A percentile compares a stretch with the other conserved stretches of the same genome.
phyloP scores from a whole-genome alignment of 345 rosid species.

The Citrus sp. region DNA sequence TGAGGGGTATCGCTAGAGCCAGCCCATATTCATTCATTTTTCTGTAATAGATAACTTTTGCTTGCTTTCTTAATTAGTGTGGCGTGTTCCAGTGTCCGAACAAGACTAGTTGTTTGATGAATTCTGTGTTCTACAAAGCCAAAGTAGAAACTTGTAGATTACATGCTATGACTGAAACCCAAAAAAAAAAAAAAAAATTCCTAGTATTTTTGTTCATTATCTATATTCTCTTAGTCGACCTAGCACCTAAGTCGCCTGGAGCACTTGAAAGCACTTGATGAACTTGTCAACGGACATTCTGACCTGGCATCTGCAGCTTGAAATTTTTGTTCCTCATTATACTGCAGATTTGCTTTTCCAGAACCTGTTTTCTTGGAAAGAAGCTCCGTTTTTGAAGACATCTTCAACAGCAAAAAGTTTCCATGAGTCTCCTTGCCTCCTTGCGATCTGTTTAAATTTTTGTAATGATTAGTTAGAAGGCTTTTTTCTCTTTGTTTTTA shows the following conservation, averaged over 20 bases:
- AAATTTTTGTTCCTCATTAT: slow-evolving; percentile 38
- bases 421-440: slow-evolving; percentile 43
- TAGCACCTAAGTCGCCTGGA: slow-evolving; percentile 30
- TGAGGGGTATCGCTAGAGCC: background rate
- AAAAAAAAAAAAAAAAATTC: background rate
- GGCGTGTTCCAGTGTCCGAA: background rate
- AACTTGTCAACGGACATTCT: slow-evolving; percentile 42
- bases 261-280: slow-evolving; percentile 51
- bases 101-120: background rate
- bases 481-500: no score
- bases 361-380: slow-evolving; percentile 40
- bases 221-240: background rate
- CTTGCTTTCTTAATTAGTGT: background rate
- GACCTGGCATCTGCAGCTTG: slow-evolving; percentile 37
- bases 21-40: slow-evolving; percentile 2
- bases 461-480: background rate
- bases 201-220: background rate
- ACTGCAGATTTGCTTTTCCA: slow-evolving; percentile 48
- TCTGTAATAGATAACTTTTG: background rate
- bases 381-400: slow-evolving; percentile 60
- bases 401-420: slow-evolving; percentile 57
- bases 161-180: background rate
- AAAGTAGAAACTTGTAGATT: background rate
- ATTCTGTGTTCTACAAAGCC: background rate
- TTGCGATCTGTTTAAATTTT: slow-evolving; percentile 33